Base-by-base conservation (phyloP, 257 asterid genomes). In the Solanum bulbocastanum region DNA sequence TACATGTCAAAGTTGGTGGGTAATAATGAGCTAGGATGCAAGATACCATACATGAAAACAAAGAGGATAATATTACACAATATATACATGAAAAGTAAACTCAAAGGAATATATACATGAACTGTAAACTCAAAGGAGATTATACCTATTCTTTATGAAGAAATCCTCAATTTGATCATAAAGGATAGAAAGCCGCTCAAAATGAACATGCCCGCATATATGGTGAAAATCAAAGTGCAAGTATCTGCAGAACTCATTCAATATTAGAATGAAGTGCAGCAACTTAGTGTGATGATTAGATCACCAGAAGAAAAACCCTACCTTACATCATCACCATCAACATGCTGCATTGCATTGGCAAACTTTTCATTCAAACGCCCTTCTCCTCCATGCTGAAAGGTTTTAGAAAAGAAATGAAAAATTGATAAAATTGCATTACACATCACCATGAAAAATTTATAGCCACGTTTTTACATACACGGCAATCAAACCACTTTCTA, bases 181-280 rank as follows among this genome's bases (percentile, higher is more conserved):
- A 75, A 97, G 98, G 84, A 95, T 93, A 86, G 98, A 97, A 89
- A 97, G 98, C 89, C 98, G 94, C 91, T 94, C 96, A 79, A 96
- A 94, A 78, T 93, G 93, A 88, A 91, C 91, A 88, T 96, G 98
- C 39, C 99, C 99, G 32, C 99, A 97, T 89, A 96, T 92, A 90
- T 89, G 96, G 91, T 97, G 99, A 92, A 97, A 97, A 93, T 97
- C 99, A 35, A 97, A 97, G 94, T 97, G 99, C 92, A 92, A 62
- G 88, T 96, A 97, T 91, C 99, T 97, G 95, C 88, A 87, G 36
- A 90, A 90, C 71, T 83, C 62, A 37, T 65, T 36, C 75, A 82
- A 68, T 81, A 83, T 91, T 87, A 90, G 88, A 73, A 88, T 73
- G 73, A 65, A 90, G 84, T 25, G 73, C 83, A 87, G 86, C 46